phyloP scores from a whole-genome alignment of 805 yeast genomes.

The Metschnikowia borealis region DNA sequence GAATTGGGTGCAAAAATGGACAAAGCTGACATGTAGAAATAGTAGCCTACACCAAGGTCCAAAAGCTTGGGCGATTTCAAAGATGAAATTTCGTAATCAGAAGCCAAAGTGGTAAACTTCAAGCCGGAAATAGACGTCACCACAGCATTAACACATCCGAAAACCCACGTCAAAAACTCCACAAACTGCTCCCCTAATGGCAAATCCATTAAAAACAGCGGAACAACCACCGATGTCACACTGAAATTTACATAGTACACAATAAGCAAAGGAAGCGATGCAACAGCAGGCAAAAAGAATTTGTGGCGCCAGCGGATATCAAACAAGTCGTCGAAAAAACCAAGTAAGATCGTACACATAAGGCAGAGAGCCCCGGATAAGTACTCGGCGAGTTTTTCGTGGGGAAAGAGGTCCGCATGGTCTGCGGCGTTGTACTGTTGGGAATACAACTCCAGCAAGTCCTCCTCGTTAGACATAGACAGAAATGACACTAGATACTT shows the following conservation, averaged over 20 bases:
- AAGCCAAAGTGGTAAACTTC: conserved; percentile 33
- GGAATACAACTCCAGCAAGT: conserved; percentile 29
- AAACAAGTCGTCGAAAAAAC: conserved; percentile 90
- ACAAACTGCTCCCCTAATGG: conserved; percentile 27
- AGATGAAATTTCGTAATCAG: conserved; percentile 30
- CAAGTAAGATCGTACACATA: conserved; percentile 78
- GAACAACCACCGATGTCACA: conserved; percentile 81
- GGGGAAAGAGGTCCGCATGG: conserved; percentile 56
- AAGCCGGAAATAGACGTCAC: conserved; percentile 35
- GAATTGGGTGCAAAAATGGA: conserved; percentile 95
- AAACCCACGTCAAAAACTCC: conserved; percentile 18
- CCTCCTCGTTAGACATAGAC: conserved; percentile 33
- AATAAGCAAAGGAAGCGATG: conserved; percentile 83
- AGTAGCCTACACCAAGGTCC: conserved; percentile 78
- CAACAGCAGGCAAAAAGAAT: conserved; percentile 91
- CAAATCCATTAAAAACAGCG: conserved; percentile 52
- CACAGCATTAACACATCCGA: conserved; percentile 28
- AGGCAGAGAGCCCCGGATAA: conserved; percentile 80
- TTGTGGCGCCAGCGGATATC: conserved; percentile 98
- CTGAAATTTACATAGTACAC: conserved; percentile 94
- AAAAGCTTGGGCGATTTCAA: conserved; percentile 45
- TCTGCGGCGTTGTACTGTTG: conserved; percentile 32
- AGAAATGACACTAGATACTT: conserved; percentile 55
- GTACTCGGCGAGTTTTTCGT: conserved; percentile 77
- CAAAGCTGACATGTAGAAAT: conserved; percentile 84